Base-by-base conservation (phyloP, 176 grass and related monocot species). In the Carex kokanica region DNA sequence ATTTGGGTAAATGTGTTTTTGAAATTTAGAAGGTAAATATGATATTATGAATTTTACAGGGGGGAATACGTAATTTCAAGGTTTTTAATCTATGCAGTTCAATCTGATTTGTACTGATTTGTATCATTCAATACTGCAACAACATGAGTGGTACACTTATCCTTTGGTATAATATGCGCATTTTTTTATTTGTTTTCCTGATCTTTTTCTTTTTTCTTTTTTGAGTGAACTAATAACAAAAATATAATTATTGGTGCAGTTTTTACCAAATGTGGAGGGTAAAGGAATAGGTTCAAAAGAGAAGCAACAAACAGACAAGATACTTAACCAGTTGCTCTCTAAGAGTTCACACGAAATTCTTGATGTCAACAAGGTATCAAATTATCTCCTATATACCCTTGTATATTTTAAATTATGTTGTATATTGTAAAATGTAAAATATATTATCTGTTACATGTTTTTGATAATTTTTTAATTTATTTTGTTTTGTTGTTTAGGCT, bases 341-440 rank as follows among this genome's bases (percentile, higher is more conserved):
- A 94, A 85, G 66, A 92, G 72, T 54, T 92, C 82, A 2, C 86
- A 90, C 58, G 93, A 90, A 51, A 87, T 88, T 14, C 85, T 94
- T 32, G 93, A 94, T 78, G 90, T 95, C 69, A 85, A 89, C 86
- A 92, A 88, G 95, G 95, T 53, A 91, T 86, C 86, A 29, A 84
- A 61, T 54, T 24, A 8, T 79, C 79, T 63, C 10, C 45, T 43
- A 16, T 36, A 32, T 1, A 32, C 6, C 5, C 8, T 41, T 85
- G 4, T 2, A 23, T 20, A 17, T 9, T 15, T 17, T 6, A 69
- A 69, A 5, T 2, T 38, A n/a, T n/a, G n/a, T n/a, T n/a, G n/a
- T 36, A 83, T 81, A 18, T 41, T 83, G 40, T 83, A 74, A 52
- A 68, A 20, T 74, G 8, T 60, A 17, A 2, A 16, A n/a, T 87